These are phyloP conservation scores for Exophiala mesophila DNA, from an alignment of 2,329 filamentous ascomycete species.

Conservation along the genomic window DNA sequence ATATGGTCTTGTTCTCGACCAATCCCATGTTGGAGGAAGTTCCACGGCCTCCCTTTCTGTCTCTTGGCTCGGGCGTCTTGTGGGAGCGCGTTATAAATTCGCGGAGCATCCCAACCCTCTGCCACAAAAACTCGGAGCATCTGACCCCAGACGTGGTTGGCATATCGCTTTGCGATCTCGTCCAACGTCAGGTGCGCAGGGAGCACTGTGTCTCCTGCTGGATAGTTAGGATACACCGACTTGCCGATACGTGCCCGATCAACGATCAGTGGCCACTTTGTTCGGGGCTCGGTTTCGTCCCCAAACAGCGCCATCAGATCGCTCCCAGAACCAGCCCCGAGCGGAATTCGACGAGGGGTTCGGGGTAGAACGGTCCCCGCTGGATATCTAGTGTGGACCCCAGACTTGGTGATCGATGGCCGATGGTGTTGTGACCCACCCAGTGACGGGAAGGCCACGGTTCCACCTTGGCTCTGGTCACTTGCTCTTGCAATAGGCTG, in stretches of 20 bases:
- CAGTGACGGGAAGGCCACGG: not conserved
- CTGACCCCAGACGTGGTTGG: constrained; percentile 24
- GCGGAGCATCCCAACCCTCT: constrained; percentile 17
- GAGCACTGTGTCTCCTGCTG: constrained; percentile 3
- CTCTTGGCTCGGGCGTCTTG: constrained; percentile 3
- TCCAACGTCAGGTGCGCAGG: constrained; percentile 17
- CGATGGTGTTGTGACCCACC: not conserved
- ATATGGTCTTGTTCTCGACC: constrained; percentile 20
- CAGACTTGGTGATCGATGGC: not conserved
- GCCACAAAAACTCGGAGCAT: constrained; percentile 21
- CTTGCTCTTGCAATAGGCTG: not conserved
- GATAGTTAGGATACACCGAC: not conserved
- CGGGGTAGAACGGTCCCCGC: not conserved
- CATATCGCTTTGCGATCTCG: constrained; percentile 16
- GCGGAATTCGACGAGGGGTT: not conserved
- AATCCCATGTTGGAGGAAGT: constrained; percentile 22
- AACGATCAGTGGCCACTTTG: constrained; percentile 6
- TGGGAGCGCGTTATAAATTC: constrained; percentile 19
- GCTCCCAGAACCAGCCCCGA: constrained; percentile 3
- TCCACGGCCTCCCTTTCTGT: constrained; percentile 17
- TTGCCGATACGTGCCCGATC: constrained; percentile 2
- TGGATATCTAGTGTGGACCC: not conserved
- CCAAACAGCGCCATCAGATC: constrained; percentile 13
- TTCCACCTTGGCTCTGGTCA: not conserved
- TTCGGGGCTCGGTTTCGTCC: constrained; percentile 6